Base-by-base conservation (phyloP, 129 eudicot genomes). In the Erigeron canadensis region DNA sequence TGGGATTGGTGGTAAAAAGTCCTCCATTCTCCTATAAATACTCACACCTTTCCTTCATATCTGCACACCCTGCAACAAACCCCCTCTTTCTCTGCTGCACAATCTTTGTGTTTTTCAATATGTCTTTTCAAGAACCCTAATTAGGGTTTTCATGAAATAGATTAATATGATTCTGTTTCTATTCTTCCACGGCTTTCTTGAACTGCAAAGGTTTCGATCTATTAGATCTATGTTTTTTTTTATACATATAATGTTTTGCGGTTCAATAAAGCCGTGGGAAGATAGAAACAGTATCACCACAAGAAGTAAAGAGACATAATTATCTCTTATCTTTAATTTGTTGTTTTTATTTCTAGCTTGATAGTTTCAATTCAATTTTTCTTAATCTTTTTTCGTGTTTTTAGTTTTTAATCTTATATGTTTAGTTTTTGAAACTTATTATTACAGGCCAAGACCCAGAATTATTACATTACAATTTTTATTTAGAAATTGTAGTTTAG, bases 101-200 rank as follows among this genome's bases (percentile, higher is more conserved):
- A 41, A 54, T 62, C 58, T 66, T 43, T 72, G 57, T 47, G 19
- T 34, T 7, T 55, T 4, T 73, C 17, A 56, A 12, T 47, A 34
- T 61, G 15, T 61, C 15, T 51, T 17, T 65, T 23, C 42, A 59
- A 69, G 43, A 84, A 82, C 89, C 89, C 89, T 80, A 83, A 61
- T 76, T 80, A 83, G 87, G 88, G 85, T 80, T 77, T 70, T 16
- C 23, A 37, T 53, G 7, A 61, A 9, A 42, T 47, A 63, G 42
- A 62, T 16, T 50, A 73, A 53, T 56, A 85, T 90, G 97, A 67
- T 81, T 56, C 84, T 88, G 77, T 86, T 80, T 85, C 84, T 91
- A 74, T 83, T 83, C 64, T 91, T 91, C 98, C 98, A 91, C 98
- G 84, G 98, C 98, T 91, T 91, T 91, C 98, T 91, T 91, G 98